Evolutionary conservation across 1,284 basidiomycete genomes (phyloP), one percentile per base, ranked within the genome.

Genomic region (Taiwanofungus camphoratus): DNA sequence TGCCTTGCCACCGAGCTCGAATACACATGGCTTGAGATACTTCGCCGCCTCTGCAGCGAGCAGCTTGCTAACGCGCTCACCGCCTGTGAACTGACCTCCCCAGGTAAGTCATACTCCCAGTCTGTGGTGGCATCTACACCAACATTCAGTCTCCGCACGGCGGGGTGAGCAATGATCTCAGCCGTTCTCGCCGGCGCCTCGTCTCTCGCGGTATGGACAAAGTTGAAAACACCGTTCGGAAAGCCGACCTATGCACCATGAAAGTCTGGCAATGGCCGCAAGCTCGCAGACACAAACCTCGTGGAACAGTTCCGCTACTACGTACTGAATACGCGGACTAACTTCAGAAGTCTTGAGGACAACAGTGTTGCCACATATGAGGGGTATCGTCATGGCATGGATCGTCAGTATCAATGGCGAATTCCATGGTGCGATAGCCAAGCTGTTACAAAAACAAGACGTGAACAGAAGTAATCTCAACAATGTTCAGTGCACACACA

Each of bases 351-450:
- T 70, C 53, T 79, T 80, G 23, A 82, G 55, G 0, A 85, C 67
- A 8, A 79, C 73, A 2, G 79, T 77, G 58, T 83, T 83, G 2
- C 80, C 81, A 22, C 75, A 77, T 3, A 81, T 63, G 16, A 83
- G 63, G 0, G 80, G 75, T 11, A 74, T 63, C 3, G 69, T 62
- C 30, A 78, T 63, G 1, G 77, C 73, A 12, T 79, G 64, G 7
- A 77, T 48, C 2, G 69, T 56, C 20, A 80, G 60, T 1, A 52
- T 50, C 9, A 71, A 48, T 0, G 76, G 70, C 6, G 67, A 69
- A 50, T 78, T 76, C 65, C 65, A 68, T 5, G 59, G 61, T 9
- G 55, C 53, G 16, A 44, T 46, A 16, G 42, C 44, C 12, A 48
- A 46, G n/a, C 51, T 52, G 33, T 37, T 23, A n/a, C n/a, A n/a